phyloP scores from a whole-genome alignment of 805 yeast species.

The Ogataea siamensis region DNA sequence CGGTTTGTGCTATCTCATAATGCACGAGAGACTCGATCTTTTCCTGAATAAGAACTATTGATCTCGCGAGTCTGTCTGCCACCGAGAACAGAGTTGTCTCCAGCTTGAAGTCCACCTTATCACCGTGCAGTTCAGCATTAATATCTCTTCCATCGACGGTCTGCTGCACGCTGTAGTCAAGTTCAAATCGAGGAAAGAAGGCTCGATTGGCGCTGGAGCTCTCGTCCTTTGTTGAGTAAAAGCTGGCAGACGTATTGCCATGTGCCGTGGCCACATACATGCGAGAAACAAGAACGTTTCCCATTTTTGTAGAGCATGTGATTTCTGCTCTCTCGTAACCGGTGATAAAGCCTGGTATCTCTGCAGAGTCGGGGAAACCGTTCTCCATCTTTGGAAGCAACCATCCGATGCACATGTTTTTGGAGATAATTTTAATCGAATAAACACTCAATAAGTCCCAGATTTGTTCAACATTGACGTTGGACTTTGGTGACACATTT shows the following conservation, averaged over 20 bases:
- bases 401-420: slow-evolving; percentile 78
- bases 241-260: slow-evolving; percentile 50
- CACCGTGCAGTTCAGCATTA: slow-evolving; percentile 59
- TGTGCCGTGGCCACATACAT: slow-evolving; percentile 72
- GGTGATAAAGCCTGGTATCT: slow-evolving; percentile 64
- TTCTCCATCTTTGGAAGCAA: slow-evolving; percentile 47
- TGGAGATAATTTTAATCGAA: slow-evolving; percentile 57
- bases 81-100: slow-evolving; percentile 54
- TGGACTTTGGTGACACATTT: slow-evolving; percentile 1
- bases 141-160: slow-evolving; percentile 35
- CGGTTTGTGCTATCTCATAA: neutral
- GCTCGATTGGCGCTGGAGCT: slow-evolving; percentile 55
- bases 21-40: slow-evolving; percentile 13
- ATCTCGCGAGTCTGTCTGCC: slow-evolving; percentile 50
- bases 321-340: slow-evolving; percentile 78
- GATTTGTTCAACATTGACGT: slow-evolving; percentile 13
- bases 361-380: slow-evolving; percentile 22
- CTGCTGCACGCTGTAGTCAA: slow-evolving; percentile 38
- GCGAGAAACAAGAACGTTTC: slow-evolving; percentile 65
- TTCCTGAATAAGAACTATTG: slow-evolving; percentile 39
- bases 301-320: slow-evolving; percentile 56
- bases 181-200: slow-evolving; percentile 65
- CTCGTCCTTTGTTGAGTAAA: slow-evolving; percentile 45
- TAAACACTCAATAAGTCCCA: slow-evolving; percentile 36
- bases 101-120: slow-evolving; percentile 63